Evolutionary conservation across 192 early-diverging fungal species (phyloP), one percentile per base, ranked within the genome.

Genomic region (Coemansia erecta): DNA sequence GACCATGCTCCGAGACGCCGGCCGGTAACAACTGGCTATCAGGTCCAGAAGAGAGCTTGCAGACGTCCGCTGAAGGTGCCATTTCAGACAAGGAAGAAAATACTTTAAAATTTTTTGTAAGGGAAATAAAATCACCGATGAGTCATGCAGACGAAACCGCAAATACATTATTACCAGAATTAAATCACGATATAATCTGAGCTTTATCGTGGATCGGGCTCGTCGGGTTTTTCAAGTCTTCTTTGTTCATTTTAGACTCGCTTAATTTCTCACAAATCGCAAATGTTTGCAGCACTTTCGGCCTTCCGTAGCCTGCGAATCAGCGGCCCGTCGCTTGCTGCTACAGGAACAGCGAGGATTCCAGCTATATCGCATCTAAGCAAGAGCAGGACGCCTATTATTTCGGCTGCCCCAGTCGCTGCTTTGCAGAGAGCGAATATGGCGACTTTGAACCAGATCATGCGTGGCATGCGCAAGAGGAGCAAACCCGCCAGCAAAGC

Each of bases 401-500:
- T 37, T 12, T 5, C 57, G 5, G 46, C 46, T 17, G 22, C 46
- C 7, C 13, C 42, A 2, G 26, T 46, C 26, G 56, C 61, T 56
- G 58, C 48, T 8, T 12, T 28, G 14, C 74, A 77, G 28, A 54
- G 42, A 22, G 76, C 70, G 1, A 59, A 51, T 26, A 90, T 89
- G 85, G 92, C 94, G 15, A 95, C 96, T 4, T 82, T 98, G 17
- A 97, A 94, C 76, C 94, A 98, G 66, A 90, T 94, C 39, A 93
- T 97, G 56, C 86, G 88, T 31, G 88, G 89, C 54, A 81, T 81
- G 58, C 91, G 94, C 47, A 94, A 91, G 76, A 69, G 77, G 24
- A 83, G 80, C 43, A 70, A 61, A 18, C 87, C 87, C 37, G 70
- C 81, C 13, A 84, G 85, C 62, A 89, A 89, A 61, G 79, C 90